A percentile compares a stretch with the other conserved stretches of the same genome.
Conservation (phyloP, 352 stramenopile genomes). For the Globisporangium iwayamae region DNA sequence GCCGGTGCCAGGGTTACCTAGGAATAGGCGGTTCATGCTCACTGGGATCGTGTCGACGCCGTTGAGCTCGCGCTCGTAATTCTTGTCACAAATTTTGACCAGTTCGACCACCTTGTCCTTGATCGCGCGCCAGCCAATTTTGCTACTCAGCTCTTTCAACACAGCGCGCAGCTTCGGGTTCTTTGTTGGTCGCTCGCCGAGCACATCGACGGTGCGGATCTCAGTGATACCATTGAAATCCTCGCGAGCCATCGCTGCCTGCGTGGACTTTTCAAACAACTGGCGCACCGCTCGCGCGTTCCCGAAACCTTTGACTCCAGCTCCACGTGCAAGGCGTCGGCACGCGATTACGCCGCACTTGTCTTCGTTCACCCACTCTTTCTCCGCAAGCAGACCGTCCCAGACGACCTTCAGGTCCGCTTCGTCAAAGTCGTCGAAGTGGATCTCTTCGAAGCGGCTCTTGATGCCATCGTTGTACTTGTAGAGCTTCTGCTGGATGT, state of each 20-base stretch:
- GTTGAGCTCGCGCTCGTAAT: slow-evolving; percentile 82
- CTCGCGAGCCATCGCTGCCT: slow-evolving; percentile 61
- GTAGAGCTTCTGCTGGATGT: slow-evolving; percentile 92
- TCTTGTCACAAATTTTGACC: slow-evolving; percentile 71
- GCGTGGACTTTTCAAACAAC: slow-evolving; percentile 61
- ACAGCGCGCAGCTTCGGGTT: slow-evolving; percentile 67
- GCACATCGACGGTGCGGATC: slow-evolving; percentile 63
- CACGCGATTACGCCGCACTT: slow-evolving; percentile 58
- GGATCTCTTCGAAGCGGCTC: slow-evolving; percentile 82
- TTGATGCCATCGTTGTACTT: slow-evolving; percentile 86
- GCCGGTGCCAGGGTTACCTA: slow-evolving; percentile 89
- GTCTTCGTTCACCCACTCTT: slow-evolving; percentile 48
- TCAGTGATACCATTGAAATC: slow-evolving; percentile 56
- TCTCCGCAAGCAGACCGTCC: slow-evolving; percentile 32
- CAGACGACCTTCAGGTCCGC: slow-evolving; percentile 81
- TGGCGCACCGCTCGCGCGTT: slow-evolving; percentile 82
- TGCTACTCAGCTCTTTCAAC: slow-evolving; percentile 56
- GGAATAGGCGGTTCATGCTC: slow-evolving; percentile 85
- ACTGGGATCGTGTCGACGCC: slow-evolving; percentile 56
- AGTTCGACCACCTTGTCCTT: slow-evolving; percentile 77
- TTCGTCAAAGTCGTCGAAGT: slow-evolving; percentile 91
- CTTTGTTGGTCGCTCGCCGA: slow-evolving; percentile 70
- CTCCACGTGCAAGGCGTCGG: slow-evolving; percentile 54
- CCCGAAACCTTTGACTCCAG: slow-evolving; percentile 79
- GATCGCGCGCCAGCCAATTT: slow-evolving; percentile 76